Evolutionary conservation across 1,139 yeast species (phyloP), one percentile per base, ranked within the genome.

Genomic region (Torulaspora pretoriensis): DNA sequence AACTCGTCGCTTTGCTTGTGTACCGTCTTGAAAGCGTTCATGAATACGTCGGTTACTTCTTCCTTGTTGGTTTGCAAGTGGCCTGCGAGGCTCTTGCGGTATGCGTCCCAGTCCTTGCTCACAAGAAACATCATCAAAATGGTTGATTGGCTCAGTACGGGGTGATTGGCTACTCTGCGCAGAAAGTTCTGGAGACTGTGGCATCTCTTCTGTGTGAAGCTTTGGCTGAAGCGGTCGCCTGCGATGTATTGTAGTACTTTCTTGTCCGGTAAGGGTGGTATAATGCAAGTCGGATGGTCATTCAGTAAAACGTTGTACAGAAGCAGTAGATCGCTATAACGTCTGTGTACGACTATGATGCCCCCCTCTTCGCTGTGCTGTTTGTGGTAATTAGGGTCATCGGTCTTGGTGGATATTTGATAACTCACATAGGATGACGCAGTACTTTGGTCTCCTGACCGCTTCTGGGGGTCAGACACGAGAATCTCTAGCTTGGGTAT

Each of bases 211-310:
- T 75, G 72, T 0, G 96, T 90, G 65, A 92, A 92, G 47, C 87
- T 87, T 8, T 75, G 68, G 43, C 87, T 78, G 61, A 87, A 87
- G 14, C 96, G 75, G 58, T 92, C 97, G n/a, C 98, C 98, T 34
- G 95, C 89, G 46, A 92, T 73, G 63, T 92, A 92, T 64, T 92
- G 96, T 56, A 90, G 72, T 50, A 95, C 79, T 70, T 85, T 87
- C 67, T 89, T 90, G 50, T 94, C 95, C 0, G 98, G 98, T 45
- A 92, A 71, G 8, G 98, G 97, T 1, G 98, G 98, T 0, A 92
- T 80, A 29, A 92, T 79, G 46, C 85, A 74, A 2, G 94, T 85
- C 0, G 97, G 96, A 60, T 74, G 86, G 61, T 89, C 97, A 56
- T 78, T 81, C 39, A 72, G 64, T 43, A 92, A 71, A 49, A 88